Conservation (phyloP, 495 filamentous ascomycete genomes). For the Elasticomyces elasticus region DNA sequence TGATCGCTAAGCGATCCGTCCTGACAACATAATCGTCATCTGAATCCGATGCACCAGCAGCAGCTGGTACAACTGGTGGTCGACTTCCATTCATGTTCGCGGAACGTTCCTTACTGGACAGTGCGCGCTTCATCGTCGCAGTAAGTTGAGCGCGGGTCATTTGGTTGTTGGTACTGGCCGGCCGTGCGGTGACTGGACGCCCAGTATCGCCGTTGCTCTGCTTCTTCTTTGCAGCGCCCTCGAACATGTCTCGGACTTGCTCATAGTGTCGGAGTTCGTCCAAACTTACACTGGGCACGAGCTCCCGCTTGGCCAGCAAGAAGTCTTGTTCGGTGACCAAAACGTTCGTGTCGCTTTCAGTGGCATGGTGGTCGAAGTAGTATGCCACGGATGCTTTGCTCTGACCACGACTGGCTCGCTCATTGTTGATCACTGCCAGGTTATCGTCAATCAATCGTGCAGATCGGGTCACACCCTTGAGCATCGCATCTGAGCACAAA, state of each 20-base stretch:
- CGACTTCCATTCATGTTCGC: constrained; percentile 28
- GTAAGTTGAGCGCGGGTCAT: constrained; percentile 1
- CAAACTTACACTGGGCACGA: constrained; percentile 86
- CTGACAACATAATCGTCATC: constrained; percentile 37
- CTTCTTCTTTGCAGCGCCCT: constrained; percentile 37
- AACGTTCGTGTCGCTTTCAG: constrained; percentile 69
- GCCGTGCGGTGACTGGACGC: constrained; percentile 5
- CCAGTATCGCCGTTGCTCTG: constrained; percentile 19
- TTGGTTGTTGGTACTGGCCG: neutral
- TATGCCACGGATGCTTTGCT: constrained; percentile 70
- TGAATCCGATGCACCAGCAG: constrained; percentile 29
- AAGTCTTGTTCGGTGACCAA: constrained; percentile 87
- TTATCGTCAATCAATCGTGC: constrained; percentile 76
- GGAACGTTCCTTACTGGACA: neutral
- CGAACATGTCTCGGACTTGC: constrained; percentile 69
- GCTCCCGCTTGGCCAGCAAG: constrained; percentile 61
- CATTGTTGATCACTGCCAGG: constrained; percentile 52
- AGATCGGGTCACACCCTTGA: constrained; percentile 92
- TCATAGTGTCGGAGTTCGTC: constrained; percentile 92
- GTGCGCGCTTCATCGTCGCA: neutral
- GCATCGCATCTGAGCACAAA: constrained; percentile 93
- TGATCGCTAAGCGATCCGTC: constrained; percentile 35
- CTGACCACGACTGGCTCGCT: constrained; percentile 9
- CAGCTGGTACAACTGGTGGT: constrained; percentile 19
- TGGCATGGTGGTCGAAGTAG: constrained; percentile 90